phyloP scores from a whole-genome alignment of 257 asterid species.

The Cordia subcordata region DNA sequence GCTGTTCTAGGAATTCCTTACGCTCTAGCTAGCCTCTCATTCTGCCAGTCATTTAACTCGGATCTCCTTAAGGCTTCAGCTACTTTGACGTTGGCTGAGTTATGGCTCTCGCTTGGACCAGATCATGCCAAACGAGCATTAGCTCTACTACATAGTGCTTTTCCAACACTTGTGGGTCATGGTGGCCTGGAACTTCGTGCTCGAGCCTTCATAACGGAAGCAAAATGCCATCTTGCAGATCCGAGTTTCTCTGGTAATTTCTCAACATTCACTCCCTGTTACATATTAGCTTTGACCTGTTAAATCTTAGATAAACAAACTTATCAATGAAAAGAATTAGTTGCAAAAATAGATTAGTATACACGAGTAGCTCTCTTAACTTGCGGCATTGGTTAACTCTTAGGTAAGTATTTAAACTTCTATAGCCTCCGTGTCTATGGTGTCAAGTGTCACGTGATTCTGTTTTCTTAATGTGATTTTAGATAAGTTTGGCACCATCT shows the following conservation, averaged over 20 bases:
- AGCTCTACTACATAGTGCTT: constrained; percentile 71
- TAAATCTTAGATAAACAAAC: no score
- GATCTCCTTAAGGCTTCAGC: constrained; percentile 97
- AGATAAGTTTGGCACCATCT: no score
- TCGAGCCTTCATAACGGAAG: constrained; percentile 79
- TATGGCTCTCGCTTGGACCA: constrained; percentile 92
- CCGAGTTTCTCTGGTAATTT: constrained; percentile 66
- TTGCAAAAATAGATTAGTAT: no score
- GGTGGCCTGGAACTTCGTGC: constrained; percentile 93
- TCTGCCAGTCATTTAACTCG: constrained; percentile 86
- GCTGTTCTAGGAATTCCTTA: constrained; percentile 92
- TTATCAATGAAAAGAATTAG: no score
- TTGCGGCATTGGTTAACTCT: no score
- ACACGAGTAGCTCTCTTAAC: no score
- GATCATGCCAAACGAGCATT: constrained; percentile 78
- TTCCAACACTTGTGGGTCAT: constrained; percentile 88
- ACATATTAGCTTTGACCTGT: background rate
- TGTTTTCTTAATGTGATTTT: no score
- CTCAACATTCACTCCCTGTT: background rate
- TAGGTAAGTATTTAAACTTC: no score
- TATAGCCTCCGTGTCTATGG: no score
- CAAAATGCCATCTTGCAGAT: constrained; percentile 85
- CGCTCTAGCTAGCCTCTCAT: constrained; percentile 94
- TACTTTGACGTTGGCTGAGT: constrained; percentile 74
- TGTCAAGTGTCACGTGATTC: no score